Base-by-base conservation (phyloP, 768 basidiomycete genomes). In the Russula earlei region DNA sequence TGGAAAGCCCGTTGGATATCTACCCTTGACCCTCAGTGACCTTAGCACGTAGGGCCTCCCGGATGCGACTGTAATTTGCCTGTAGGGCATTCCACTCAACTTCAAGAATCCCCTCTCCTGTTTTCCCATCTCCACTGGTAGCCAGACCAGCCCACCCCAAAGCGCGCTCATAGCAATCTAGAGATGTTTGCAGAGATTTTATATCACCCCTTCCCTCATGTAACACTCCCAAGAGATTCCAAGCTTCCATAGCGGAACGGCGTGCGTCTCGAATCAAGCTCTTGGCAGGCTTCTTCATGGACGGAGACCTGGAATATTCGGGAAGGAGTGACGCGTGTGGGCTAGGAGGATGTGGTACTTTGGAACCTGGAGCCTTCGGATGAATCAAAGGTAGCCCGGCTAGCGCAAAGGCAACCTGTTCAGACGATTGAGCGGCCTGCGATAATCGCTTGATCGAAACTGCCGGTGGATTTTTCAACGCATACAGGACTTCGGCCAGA, bases 221-320 rank as follows among this genome's bases (percentile, higher is more conserved):
- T 8, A 90, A 69, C 38, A 87, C 70, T 12, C 87, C 87, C 67
- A 83, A 72, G 58, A 89, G 70, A 64, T 80, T 84, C 85, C 85
- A 89, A 5, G 85, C 80, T 67, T 87, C 83, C 0, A 83, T 82
- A 15, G 85, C 82, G 25, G 84, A 80, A 43, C 84, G 73, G 15
- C 83, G 77, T 17, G 87, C 77, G 65, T 89, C 85, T 27, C 83
- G 80, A 51, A 89, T 74, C 15, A 89, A 69, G 49, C 72, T 72
- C 42, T 64, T 68, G 25, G 87, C 84, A 7, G 80, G 77, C 52
- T 72, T 75, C 52, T 69, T 73, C 74, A 87, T 77, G 40, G 73
- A 71, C 44, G 62, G 68, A 6, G 81, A 82, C 52, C 74, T 71
- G 2, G 65, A 58, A 66, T 78, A 85, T 20, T 62, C 65, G 2